These are phyloP conservation scores for Tremellales sp. DNA, from an alignment of 1,284 basidiomycete genomes.

Conservation along the genomic window DNA sequence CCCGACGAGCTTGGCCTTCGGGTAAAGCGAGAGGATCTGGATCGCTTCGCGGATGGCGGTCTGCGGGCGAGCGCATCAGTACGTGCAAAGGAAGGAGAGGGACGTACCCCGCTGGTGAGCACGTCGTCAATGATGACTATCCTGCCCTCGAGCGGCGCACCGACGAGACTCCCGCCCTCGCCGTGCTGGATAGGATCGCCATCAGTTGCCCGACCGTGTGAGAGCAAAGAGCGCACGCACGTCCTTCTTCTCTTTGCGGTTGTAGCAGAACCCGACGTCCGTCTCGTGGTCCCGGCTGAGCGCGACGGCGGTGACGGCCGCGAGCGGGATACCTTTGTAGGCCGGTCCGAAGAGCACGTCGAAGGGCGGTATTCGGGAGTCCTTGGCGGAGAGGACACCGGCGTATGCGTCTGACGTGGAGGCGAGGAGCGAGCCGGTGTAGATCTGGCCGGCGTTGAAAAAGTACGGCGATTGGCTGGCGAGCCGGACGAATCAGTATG, in stretches of 20 bases:
- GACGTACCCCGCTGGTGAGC: constrained; percentile 72
- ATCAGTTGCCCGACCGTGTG: not conserved
- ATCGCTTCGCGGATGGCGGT: constrained; percentile 84
- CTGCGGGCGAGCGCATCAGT: constrained; percentile 4
- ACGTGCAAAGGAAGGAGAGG: not conserved
- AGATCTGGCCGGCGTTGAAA: constrained; percentile 89
- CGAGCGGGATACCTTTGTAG: constrained; percentile 96
- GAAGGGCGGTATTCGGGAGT: constrained; percentile 62
- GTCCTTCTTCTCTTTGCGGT: constrained; percentile 92
- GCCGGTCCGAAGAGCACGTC: constrained; percentile 95
- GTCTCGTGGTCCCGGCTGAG: constrained; percentile 65
- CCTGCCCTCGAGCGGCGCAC: constrained; percentile 72
- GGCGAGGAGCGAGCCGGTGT: constrained; percentile 75
- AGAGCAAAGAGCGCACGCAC: constrained; percentile 26
- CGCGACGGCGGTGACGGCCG: constrained; percentile 77
- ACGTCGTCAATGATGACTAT: constrained; percentile 95
- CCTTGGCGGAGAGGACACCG: constrained; percentile 49
- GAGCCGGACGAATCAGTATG: not conserved
- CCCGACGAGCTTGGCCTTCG: constrained; percentile 76
- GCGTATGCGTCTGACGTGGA: constrained; percentile 85
- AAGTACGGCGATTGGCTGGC: constrained; percentile 75
- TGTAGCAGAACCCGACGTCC: constrained; percentile 80
- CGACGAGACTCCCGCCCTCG: constrained; percentile 92
- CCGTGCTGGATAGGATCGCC: constrained; percentile 58
- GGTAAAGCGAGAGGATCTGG: constrained; percentile 60